phyloP scores from a whole-genome alignment of 805 yeast species.

The Metschnikowia picachoensis region DNA sequence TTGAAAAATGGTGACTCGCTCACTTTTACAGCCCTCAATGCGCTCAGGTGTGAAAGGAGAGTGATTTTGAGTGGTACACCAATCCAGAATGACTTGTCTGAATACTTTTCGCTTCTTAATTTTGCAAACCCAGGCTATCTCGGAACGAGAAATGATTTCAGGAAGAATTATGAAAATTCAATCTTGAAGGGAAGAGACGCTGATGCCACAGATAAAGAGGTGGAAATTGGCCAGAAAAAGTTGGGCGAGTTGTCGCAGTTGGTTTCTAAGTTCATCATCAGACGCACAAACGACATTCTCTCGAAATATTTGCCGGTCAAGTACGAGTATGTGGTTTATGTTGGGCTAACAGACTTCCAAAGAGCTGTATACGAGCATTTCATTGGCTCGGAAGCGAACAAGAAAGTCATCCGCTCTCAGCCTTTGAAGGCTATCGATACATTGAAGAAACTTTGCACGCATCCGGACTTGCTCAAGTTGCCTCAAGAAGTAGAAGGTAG shows the following conservation, averaged over 20 bases:
- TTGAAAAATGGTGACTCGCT: conserved; percentile 76
- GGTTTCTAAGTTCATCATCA: conserved; percentile 85
- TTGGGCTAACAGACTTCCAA: conserved; percentile 78
- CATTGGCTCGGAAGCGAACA: conserved; percentile 74
- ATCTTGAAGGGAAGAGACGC: conserved; percentile 89
- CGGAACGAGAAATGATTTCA: conserved; percentile 79
- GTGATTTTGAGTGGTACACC: conserved; percentile 96
- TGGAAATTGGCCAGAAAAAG: conserved; percentile 62
- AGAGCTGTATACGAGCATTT: conserved; percentile 64
- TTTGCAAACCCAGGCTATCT: conserved; percentile 93
- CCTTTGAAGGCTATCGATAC: conserved; percentile 87
- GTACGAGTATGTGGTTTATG: conserved; percentile 95
- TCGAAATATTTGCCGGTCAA: conserved; percentile 93
- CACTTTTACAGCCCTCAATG: conserved; percentile 81
- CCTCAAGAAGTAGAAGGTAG: conserved; percentile 77
- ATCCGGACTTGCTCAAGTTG: conserved; percentile 78
- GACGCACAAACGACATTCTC: conserved; percentile 92
- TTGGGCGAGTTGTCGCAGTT: conserved; percentile 64
- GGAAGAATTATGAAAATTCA: conserved; percentile 76
- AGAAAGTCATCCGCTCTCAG: conserved; percentile 63
- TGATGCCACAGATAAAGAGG: conserved; percentile 76
- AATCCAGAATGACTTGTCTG: conserved; percentile 91
- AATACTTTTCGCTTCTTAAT: conserved; percentile 82
- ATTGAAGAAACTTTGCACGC: conserved; percentile 87
- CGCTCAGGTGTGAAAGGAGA: conserved; percentile 80